phyloP scores from a whole-genome alignment of 2,329 filamentous ascomycete genomes.

The Fusarium sp. region DNA sequence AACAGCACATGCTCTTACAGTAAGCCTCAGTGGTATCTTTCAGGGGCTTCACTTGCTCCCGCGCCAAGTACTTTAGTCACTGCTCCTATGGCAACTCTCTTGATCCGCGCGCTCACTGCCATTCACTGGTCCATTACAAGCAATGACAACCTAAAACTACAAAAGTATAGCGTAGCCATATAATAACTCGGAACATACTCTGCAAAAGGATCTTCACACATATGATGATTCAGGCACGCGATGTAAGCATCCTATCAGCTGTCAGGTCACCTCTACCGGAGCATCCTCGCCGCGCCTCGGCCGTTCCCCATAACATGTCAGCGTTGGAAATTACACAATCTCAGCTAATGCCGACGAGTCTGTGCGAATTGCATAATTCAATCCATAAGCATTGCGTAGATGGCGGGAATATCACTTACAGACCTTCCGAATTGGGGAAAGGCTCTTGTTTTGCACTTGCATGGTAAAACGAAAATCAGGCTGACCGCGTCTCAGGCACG shows the following conservation, averaged over 20 bases:
- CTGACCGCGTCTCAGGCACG: not conserved
- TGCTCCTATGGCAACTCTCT: not conserved
- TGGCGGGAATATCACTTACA: not conserved
- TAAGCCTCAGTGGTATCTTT: not conserved
- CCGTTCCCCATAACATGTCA: not conserved
- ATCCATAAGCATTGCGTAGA: not conserved
- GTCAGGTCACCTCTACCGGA: not conserved
- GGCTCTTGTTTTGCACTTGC: not conserved
- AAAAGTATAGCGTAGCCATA: no score
- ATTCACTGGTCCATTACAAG: not conserved
- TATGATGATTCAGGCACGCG: rapidly evolving
- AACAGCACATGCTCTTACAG: rapidly evolving
- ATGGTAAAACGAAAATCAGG: not conserved
- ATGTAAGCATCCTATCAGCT: rapidly evolving
- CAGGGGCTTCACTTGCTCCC: rapidly evolving
- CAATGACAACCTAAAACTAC: rapidly evolving
- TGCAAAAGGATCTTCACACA: no score
- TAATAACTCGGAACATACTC: no score
- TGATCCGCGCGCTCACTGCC: not conserved
- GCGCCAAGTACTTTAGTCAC: rapidly evolving
- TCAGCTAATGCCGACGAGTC: not conserved
- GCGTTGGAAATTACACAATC: not conserved
- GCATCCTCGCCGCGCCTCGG: not conserved
- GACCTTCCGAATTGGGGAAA: not conserved
- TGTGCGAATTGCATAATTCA: not conserved